Percentiles rank a stretch among this genome's conserved stretches.
These are phyloP conservation scores for Xenoacremonium recifei DNA, from an alignment of 2,329 filamentous ascomycete species.

Conservation along the genomic window DNA sequence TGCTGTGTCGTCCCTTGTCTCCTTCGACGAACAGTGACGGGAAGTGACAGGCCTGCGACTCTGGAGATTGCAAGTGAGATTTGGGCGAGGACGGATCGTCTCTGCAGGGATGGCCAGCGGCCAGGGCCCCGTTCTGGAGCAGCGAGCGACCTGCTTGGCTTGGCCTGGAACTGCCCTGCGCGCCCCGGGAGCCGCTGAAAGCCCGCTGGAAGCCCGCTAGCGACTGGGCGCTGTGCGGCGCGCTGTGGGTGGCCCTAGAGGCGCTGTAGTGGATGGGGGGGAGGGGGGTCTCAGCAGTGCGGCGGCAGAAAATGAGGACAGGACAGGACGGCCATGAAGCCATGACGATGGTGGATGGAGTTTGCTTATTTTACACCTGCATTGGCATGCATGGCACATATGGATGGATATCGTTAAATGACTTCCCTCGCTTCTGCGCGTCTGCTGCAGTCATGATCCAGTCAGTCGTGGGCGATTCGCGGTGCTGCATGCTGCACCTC, in stretches of 20 bases:
- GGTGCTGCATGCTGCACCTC: no score
- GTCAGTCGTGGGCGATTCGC: constrained; percentile 19
- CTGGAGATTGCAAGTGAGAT: constrained; percentile 31
- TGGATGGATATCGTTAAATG: no score
- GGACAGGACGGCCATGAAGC: constrained; percentile 15
- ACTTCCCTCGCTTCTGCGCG: not conserved
- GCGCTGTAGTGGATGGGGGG: no score
- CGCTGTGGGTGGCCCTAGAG: constrained; percentile 5
- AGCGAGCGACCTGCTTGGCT: constrained; percentile 10
- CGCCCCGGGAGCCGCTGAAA: no score
- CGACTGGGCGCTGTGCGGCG: constrained; percentile 20
- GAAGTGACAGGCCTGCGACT: constrained; percentile 2
- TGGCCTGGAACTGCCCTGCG: no score
- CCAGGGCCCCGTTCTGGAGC: constrained; percentile 9
- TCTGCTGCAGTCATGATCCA: constrained; percentile 8
- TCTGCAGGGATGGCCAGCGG: constrained; percentile 30
- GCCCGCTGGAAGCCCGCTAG: no score
- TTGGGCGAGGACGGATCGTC: constrained; percentile 31
- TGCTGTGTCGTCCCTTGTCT: no score
- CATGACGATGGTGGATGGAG: no score
- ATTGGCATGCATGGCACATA: no score
- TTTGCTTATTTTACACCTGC: not conserved
- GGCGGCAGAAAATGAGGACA: constrained; percentile 23
- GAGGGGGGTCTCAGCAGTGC: constrained; percentile 18
- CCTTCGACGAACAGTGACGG: no score